Evolutionary conservation across 352 stramenopile species (phyloP).

Genomic region (Globisporangium polare): DNA sequence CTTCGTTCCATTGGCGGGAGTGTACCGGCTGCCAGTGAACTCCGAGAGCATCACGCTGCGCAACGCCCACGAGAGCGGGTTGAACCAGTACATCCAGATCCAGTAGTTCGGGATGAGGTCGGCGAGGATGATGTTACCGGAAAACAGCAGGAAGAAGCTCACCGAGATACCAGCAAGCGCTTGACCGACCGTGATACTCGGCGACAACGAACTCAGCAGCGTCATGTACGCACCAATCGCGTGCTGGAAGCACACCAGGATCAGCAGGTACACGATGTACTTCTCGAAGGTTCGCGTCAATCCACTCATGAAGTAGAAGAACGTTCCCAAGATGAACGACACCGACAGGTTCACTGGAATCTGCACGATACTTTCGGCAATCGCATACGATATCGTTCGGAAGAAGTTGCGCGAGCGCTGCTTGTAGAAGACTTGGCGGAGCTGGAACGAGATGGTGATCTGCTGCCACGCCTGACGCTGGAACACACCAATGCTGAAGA

Average conservation of each 20-base stretch:
- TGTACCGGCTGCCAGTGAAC: slow-evolving; percentile 22
- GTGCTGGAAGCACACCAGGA: slow-evolving; percentile 69
- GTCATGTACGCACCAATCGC: slow-evolving; percentile 33
- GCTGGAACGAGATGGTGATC: slow-evolving; percentile 58
- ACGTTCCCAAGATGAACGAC: not conserved
- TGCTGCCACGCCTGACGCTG: slow-evolving; percentile 73
- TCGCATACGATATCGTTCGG: slow-evolving; percentile 72
- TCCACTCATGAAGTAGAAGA: slow-evolving; percentile 71
- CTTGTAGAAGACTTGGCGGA: slow-evolving; percentile 87
- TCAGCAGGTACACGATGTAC: slow-evolving; percentile 57
- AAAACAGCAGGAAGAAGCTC: slow-evolving; percentile 43
- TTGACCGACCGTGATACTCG: slow-evolving; percentile 31
- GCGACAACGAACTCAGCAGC: slow-evolving; percentile 27
- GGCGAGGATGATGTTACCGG: slow-evolving; percentile 39
- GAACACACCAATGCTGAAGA: slow-evolving; percentile 65
- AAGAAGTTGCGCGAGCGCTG: slow-evolving; percentile 88
- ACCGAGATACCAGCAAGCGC: slow-evolving; percentile 25
- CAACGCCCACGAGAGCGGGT: slow-evolving; percentile 35
- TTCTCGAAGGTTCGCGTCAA: slow-evolving; percentile 24
- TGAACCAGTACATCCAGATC: slow-evolving; percentile 51
- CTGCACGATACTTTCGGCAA: slow-evolving; percentile 29
- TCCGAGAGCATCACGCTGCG: slow-evolving; percentile 30
- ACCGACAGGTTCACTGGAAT: slow-evolving; percentile 13
- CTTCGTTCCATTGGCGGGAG: not conserved
- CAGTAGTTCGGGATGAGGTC: slow-evolving; percentile 39